Conservation (phyloP, 2,329 filamentous ascomycete species). For the Amauroascus niger region DNA sequence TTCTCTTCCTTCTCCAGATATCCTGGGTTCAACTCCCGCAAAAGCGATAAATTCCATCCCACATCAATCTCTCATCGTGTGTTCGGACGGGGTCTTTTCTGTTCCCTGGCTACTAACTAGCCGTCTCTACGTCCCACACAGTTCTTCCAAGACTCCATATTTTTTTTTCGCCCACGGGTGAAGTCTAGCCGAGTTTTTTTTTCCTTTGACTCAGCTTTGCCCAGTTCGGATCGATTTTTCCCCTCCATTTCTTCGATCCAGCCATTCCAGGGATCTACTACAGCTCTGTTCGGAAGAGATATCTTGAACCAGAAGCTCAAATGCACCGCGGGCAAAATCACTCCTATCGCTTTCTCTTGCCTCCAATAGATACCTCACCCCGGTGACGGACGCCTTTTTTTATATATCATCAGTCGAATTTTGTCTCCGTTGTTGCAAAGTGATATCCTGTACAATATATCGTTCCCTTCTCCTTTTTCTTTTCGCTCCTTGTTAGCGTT, state of each 20-base stretch:
- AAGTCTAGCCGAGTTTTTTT: slow-evolving; percentile 1
- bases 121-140: slow-evolving; percentile 6
- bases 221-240: slow-evolving; percentile 1
- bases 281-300: slow-evolving; percentile 20
- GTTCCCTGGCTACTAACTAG: neutral
- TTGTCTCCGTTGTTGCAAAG: slow-evolving; percentile 18
- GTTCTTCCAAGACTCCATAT: neutral
- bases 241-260: neutral
- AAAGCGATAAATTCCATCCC: neutral
- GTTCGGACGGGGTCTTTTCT: neutral
- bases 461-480: slow-evolving; percentile 20
- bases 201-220: neutral
- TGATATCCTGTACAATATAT: slow-evolving; percentile 40
- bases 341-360: slow-evolving; percentile 32
- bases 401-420: slow-evolving; percentile 11
- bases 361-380: slow-evolving; percentile 34
- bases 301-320: slow-evolving; percentile 29
- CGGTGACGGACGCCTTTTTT: slow-evolving; percentile 38
- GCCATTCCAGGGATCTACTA: slow-evolving; percentile 5
- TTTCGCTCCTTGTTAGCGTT: slow-evolving; percentile 12
- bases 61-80: neutral
- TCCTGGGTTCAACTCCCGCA: neutral
- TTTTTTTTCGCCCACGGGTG: neutral
- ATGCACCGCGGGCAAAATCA: slow-evolving; percentile 36
- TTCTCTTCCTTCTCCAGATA: neutral